Percentiles rank a stretch among this genome's conserved stretches.
phyloP scores from a whole-genome alignment of 1,284 basidiomycete species.

The Rhizopogon hawkerae region DNA sequence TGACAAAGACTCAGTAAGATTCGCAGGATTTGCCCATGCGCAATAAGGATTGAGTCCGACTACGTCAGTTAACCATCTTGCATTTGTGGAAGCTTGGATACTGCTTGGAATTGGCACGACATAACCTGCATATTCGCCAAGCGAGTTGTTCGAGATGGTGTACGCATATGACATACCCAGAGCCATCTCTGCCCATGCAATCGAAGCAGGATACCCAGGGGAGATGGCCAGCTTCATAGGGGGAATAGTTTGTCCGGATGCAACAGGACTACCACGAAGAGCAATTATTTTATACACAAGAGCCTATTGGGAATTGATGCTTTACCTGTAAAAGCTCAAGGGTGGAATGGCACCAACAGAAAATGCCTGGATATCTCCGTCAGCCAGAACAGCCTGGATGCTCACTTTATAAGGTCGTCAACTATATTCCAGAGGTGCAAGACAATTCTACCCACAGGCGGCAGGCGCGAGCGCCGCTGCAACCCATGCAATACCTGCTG shows the following conservation, averaged over 20 bases:
- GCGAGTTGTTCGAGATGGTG: constrained; percentile 7
- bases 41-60: constrained; percentile 20
- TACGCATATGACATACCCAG: constrained; percentile 20
- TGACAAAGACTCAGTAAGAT: constrained; percentile 14
- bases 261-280: neutral
- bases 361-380: constrained; percentile 18
- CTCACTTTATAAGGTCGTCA: constrained; percentile 12
- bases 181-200: constrained; percentile 20
- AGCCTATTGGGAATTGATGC: neutral
- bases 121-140: constrained; percentile 13
- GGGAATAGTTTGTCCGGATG: neutral
- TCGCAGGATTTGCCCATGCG: constrained; percentile 21
- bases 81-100: constrained; percentile 13
- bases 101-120: constrained; percentile 15
- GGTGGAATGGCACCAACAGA: constrained; percentile 15
- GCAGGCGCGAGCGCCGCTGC: constrained; percentile 19
- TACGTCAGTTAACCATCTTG: constrained; percentile 25
- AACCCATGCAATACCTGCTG: constrained; percentile 16
- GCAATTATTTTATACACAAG: neutral
- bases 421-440: neutral
- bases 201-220: constrained; percentile 8
- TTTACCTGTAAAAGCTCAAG: constrained; percentile 22
- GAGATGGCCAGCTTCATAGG: neutral
- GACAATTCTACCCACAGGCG: constrained; percentile 13
- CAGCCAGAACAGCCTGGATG: constrained; percentile 16